Base-by-base conservation (phyloP, 2,329 filamentous ascomycete genomes). In the Didymella exigua region DNA sequence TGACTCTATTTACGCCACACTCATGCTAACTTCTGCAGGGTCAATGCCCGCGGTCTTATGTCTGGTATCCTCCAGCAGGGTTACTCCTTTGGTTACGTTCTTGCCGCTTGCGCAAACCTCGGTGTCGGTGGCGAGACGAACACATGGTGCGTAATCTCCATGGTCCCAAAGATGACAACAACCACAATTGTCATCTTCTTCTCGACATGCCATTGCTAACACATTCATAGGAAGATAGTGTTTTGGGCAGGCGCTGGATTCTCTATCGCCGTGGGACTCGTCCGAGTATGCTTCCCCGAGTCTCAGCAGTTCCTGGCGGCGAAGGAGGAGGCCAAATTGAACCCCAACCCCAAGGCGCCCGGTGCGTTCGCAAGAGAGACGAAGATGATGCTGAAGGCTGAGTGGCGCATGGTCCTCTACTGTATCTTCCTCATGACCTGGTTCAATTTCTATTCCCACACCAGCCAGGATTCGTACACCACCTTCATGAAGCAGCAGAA, bases 61-160 rank as follows among this genome's bases (percentile, higher is more conserved):
- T 90, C 87, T 13, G 91, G 90, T 49, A 89, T 95, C 45, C 77
- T 93, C 16, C 91, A 95, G 67, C 89, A 92, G 73, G 91, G 90
- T 2, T 93, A 92, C 71, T 88, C 88, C 0, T 83, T 92, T 60
- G 90, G 90, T 27, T 93, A 93, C 68, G 85, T 95, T 34, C 81
- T 91, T 59, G 90, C 90, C 5, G 89, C 89, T 2, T 89, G 86
- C 67, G 86, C 85, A 66, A 92, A 89, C 61, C 83, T 92, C 34
- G 88, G 87, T 43, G 87, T 92, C 14, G 88, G 89, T 27, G 87
- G 83, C 10, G 77, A 65, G 4, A 78, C 77, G 1, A 79, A 89
- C 2, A 84, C 81, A 37, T 93, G 88, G 36, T 21, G 18, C 5
- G 26, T 27, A 27, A 10, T 10, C 26, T 27, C 26, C 26, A 5